Conservation (phyloP, 2,329 filamentous ascomycete species). For the Colletotrichum graminicola region DNA sequence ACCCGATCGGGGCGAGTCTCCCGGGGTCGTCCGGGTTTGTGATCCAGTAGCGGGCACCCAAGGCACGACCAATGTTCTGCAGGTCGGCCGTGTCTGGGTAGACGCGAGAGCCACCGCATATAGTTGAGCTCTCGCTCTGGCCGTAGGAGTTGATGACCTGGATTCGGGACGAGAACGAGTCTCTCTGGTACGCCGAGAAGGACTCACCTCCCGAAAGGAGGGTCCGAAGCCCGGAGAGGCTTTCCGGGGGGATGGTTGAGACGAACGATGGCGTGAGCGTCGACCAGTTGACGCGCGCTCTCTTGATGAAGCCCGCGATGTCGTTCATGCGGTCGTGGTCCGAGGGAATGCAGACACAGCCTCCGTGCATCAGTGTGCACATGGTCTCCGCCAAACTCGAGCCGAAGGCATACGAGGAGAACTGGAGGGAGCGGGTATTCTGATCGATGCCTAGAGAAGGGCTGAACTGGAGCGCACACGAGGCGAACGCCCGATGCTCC, state of each 20-base stretch:
- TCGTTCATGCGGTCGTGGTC: conserved; percentile 58
- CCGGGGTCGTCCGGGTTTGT: conserved; percentile 1
- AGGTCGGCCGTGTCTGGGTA: conserved; percentile 7
- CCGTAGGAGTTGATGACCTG: conserved; percentile 46
- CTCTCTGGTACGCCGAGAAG: conserved; percentile 40
- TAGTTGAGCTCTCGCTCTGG: conserved; percentile 44
- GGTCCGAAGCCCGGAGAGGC: conserved; percentile 53
- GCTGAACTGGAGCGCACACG: conserved; percentile 41
- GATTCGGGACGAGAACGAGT: conserved; percentile 40
- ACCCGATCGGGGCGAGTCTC: conserved; percentile 12
- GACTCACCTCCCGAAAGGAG: conserved; percentile 49
- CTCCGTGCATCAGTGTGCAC: conserved; percentile 53
- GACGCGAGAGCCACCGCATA: background rate
- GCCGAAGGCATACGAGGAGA: conserved; percentile 54
- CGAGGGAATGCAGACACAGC: conserved; percentile 54
- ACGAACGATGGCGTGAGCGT: conserved; percentile 70
- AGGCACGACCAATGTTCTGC: conserved; percentile 17
- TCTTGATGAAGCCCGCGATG: conserved; percentile 61
- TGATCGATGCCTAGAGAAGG: background rate
- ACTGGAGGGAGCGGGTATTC: conserved; percentile 44
- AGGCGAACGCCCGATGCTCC: conserved; percentile 4
- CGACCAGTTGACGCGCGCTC: conserved; percentile 64
- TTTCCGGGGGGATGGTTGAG: conserved; percentile 52
- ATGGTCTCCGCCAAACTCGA: conserved; percentile 54
- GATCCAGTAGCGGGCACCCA: conserved; percentile 16